Percentiles rank a stretch among this genome's conserved stretches.
Conservation (phyloP, 345 rosid genomes). For the thale cress (Arabidopsis thaliana) region TAIR10.1 NC_003076.8:24134501-24135000, state of each 20-base stretch:
- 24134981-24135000: background rate
- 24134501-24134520: too few species aligned
- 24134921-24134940: background rate
- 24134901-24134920: conserved; percentile 23
- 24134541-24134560: background rate
- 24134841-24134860: conserved; percentile 25
- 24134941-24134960: background rate
- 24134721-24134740: conserved; percentile 19
- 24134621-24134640: background rate
- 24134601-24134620: background rate
- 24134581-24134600: rapidly evolving
- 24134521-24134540: conserved; percentile 1
- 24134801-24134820: background rate
- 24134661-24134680: conserved; percentile 4
- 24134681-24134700: conserved; percentile 13
- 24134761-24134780: background rate
- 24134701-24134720: conserved; percentile 13
- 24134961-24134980: background rate
- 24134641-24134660: background rate
- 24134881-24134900: conserved; percentile 18
- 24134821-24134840: background rate
- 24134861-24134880: background rate
- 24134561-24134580: background rate
- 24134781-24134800: background rate
- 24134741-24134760: too few species aligned